Percentiles rank a stretch among this genome's conserved stretches.
These are phyloP conservation scores for Malus hybrid DNA, from an alignment of 331 rosid genomes.

Conservation along the genomic window DNA sequence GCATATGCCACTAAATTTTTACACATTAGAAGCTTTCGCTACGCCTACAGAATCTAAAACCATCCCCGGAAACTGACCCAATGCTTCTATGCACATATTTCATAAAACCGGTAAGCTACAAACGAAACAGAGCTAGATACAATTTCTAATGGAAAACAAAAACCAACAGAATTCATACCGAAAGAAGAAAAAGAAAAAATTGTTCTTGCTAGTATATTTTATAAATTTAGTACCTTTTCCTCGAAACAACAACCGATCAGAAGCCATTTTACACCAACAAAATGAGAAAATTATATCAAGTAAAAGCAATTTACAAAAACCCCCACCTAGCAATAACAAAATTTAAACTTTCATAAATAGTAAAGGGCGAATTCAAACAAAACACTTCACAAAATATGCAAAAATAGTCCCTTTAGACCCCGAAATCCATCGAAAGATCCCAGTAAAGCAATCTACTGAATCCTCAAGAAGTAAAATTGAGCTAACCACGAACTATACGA, in stretches of 20 bases:
- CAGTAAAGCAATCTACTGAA: background rate
- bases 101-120: background rate
- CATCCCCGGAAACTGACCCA: background rate
- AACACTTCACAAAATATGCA: constrained; percentile 2
- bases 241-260: background rate
- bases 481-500: background rate
- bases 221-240: background rate
- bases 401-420: background rate
- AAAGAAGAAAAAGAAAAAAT: background rate
- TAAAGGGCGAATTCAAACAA: background rate
- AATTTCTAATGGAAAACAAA: background rate
- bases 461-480: background rate
- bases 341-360: background rate
- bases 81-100: background rate
- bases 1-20: background rate
- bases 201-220: background rate
- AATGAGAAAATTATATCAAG: background rate
- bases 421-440: constrained; percentile 12
- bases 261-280: background rate
- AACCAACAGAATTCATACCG: background rate
- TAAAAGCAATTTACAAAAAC: background rate
- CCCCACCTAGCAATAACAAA: background rate
- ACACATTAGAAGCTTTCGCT: background rate
- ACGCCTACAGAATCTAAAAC: background rate
- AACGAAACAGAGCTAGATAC: background rate